These are phyloP conservation scores for Mycena polygramma DNA, from an alignment of 768 basidiomycete genomes.

Conservation along the genomic window DNA sequence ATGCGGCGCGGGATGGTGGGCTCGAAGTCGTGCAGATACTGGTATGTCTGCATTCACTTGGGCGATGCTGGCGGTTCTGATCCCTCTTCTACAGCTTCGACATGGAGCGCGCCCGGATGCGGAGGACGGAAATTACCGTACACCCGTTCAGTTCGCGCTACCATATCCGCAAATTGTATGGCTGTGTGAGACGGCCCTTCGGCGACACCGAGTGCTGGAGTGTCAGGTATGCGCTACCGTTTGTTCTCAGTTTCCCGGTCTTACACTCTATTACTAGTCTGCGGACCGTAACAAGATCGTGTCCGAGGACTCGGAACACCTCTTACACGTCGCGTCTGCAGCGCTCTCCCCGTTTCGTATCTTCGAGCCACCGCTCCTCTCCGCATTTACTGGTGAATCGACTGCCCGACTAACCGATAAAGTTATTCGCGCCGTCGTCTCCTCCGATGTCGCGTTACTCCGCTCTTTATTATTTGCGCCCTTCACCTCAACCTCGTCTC, in stretches of 20 bases:
- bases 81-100: constrained; percentile 60
- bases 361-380: constrained; percentile 56
- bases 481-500: constrained; percentile 53
- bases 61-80: constrained; percentile 11
- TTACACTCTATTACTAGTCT: constrained; percentile 43
- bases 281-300: constrained; percentile 37
- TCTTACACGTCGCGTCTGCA: constrained; percentile 53
- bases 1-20: constrained; percentile 82
- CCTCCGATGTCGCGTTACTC: constrained; percentile 63
- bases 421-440: constrained; percentile 66
- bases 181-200: constrained; percentile 76
- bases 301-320: constrained; percentile 47
- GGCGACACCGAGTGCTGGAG: constrained; percentile 72
- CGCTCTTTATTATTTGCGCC: constrained; percentile 69
- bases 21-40: constrained; percentile 75
- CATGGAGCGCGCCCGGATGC: constrained; percentile 82
- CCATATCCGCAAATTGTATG: constrained; percentile 74
- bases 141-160: constrained; percentile 78
- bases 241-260: constrained; percentile 24
- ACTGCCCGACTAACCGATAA: constrained; percentile 60
- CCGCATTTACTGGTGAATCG: constrained; percentile 57
- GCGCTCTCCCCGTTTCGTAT: constrained; percentile 48
- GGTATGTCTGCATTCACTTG: constrained; percentile 55
- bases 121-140: constrained; percentile 78
- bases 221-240: constrained; percentile 59